Percentiles rank a stretch among this genome's conserved stretches.
These are phyloP conservation scores for Parascedosporium putredinis DNA, from an alignment of 2,329 filamentous ascomycete species.

Conservation along the genomic window DNA sequence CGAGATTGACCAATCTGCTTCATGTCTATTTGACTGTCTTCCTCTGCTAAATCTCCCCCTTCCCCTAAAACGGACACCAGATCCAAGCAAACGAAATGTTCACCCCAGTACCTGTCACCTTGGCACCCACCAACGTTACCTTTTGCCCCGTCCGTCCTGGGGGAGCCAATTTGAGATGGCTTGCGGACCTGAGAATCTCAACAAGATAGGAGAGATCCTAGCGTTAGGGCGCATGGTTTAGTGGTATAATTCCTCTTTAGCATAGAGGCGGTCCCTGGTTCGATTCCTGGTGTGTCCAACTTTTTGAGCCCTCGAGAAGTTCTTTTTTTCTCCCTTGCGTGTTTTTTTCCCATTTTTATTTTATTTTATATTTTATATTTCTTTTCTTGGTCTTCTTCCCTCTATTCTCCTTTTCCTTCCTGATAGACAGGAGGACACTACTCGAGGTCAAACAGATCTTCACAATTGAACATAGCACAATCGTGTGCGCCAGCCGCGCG, in stretches of 20 bases:
- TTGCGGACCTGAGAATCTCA: neutral
- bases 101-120: too few relatives aligned
- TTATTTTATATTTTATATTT: constrained; percentile 3
- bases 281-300: constrained; percentile 3
- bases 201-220: neutral
- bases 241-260: constrained; percentile 7
- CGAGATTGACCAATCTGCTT: too few relatives aligned
- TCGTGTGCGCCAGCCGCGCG: too few relatives aligned
- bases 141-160: neutral
- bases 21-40: too few relatives aligned
- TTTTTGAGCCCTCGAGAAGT: too few relatives aligned
- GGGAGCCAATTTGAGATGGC: neutral
- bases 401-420: neutral
- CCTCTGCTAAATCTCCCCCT: too few relatives aligned
- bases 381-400: constrained; percentile 4
- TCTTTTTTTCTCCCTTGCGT: constrained; percentile 5
- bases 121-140: too few relatives aligned
- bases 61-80: too few relatives aligned
- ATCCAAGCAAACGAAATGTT: too few relatives aligned
- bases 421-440: too few relatives aligned
- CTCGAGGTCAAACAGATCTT: too few relatives aligned
- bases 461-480: too few relatives aligned
- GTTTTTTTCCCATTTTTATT: constrained; percentile 1
- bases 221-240: constrained; percentile 3
- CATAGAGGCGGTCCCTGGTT: constrained; percentile 5